A percentile compares a stretch with the other conserved stretches of the same genome.
These are phyloP conservation scores for Microdochium bolleyi DNA, from an alignment of 2,329 filamentous ascomycete genomes.

Conservation along the genomic window DNA sequence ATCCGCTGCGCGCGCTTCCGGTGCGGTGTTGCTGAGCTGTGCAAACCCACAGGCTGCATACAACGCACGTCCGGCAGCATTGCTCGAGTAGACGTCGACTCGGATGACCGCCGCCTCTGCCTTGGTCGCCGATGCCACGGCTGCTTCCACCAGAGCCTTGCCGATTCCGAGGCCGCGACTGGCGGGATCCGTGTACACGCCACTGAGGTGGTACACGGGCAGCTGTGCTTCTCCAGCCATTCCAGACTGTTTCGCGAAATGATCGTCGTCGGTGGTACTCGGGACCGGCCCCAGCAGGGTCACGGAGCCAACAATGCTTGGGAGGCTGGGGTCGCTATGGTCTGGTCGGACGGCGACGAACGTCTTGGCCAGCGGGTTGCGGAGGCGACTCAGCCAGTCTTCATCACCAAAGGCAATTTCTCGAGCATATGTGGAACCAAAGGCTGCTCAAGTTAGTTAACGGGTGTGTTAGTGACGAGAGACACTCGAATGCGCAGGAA, in stretches of 20 bases:
- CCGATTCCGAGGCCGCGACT: conserved; percentile 25
- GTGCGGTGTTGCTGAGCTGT: background rate
- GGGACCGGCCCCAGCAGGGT: background rate
- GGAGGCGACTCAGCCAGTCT: conserved; percentile 25
- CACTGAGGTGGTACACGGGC: conserved; percentile 23
- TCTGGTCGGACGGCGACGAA: conserved; percentile 19
- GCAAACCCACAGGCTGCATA: conserved; percentile 26
- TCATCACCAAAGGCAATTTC: conserved; percentile 24
- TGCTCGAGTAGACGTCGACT: conserved; percentile 24
- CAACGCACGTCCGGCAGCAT: conserved; percentile 20
- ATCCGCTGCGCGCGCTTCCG: background rate
- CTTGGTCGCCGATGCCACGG: conserved; percentile 7
- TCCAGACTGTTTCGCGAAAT: conserved; percentile 5
- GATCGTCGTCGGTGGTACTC: background rate
- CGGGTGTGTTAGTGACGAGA: conserved; percentile 2
- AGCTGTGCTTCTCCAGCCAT: conserved; percentile 3
- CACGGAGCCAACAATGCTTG: background rate
- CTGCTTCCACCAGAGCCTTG: conserved; percentile 19
- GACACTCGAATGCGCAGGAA: no score
- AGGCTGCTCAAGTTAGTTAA: conserved; percentile 19
- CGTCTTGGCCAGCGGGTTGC: conserved; percentile 23
- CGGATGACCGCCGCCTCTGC: conserved; percentile 11
- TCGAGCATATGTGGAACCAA: conserved; percentile 27
- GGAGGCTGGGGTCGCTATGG: conserved; percentile 18
- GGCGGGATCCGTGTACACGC: conserved; percentile 27